Percentiles rank a stretch among this genome's conserved stretches.
phyloP scores from a whole-genome alignment of 495 filamentous ascomycete genomes.

The Talaromyces wortmannii region DNA sequence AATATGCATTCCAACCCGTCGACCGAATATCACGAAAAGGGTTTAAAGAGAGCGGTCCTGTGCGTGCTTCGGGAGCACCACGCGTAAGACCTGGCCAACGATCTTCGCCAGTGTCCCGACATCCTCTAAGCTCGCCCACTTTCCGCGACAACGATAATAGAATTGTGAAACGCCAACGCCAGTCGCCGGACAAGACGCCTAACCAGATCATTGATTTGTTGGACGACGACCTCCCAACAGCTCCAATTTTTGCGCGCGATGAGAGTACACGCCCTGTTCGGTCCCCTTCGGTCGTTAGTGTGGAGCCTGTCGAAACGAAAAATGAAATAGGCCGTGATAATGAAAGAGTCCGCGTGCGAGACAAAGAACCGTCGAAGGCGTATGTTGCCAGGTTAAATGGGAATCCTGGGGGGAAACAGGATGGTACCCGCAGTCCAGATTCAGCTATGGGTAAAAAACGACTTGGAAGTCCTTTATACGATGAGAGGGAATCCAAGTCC shows the following conservation, averaged over 20 bases:
- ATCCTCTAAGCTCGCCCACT: not conserved
- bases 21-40: conserved; percentile 22
- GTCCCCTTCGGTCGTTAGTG: conserved; percentile 6
- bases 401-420: not conserved
- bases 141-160: conserved; percentile 14
- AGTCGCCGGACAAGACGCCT: conserved; percentile 6
- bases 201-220: conserved; percentile 10
- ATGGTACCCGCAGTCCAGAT: not conserved
- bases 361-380: too few relatives aligned
- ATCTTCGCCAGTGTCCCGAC: not conserved
- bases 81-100: not conserved
- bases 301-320: conserved; percentile 15
- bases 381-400: not conserved
- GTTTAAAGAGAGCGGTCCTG: conserved; percentile 28
- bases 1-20: conserved; percentile 14
- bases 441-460: too few relatives aligned
- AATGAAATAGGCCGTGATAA: not conserved
- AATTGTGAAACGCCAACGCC: conserved; percentile 25
- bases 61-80: conserved; percentile 21
- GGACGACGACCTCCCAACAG: conserved; percentile 5
- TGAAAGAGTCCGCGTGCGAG: not conserved
- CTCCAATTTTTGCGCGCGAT: not conserved
- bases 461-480: too few relatives aligned
- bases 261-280: not conserved
- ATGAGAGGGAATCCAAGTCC: too few relatives aligned